These are phyloP conservation scores for Bothriochloa decipiens DNA, from an alignment of 176 grass and related monocot species.

Conservation along the genomic window DNA sequence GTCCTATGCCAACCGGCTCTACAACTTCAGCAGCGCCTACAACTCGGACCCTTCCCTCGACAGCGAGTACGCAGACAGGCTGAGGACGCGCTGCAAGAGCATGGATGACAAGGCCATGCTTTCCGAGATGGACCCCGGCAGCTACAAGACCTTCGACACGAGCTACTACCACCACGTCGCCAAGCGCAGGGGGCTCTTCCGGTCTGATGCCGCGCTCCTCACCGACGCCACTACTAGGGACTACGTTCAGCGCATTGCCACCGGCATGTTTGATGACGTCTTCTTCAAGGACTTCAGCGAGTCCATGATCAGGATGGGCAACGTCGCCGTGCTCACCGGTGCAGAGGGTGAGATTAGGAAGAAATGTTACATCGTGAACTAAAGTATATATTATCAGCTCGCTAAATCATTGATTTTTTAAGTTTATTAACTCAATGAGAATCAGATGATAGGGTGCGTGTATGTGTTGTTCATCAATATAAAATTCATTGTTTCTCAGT, in stretches of 20 bases:
- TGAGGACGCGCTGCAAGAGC: slow-evolving; percentile 54
- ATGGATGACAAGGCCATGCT: slow-evolving; percentile 38
- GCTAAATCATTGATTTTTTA: background rate
- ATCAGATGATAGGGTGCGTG: no score
- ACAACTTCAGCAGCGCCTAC: slow-evolving; percentile 56
- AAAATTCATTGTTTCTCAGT: background rate
- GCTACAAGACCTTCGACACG: slow-evolving; percentile 74
- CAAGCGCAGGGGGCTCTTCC: slow-evolving; percentile 58
- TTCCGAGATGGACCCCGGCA: slow-evolving; percentile 81
- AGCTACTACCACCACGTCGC: slow-evolving; percentile 66
- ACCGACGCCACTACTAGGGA: slow-evolving; percentile 48
- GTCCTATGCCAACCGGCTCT: slow-evolving; percentile 49
- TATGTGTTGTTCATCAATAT: background rate
- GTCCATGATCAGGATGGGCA: slow-evolving; percentile 79
- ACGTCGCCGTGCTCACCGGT: slow-evolving; percentile 58
- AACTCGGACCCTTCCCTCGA: slow-evolving; percentile 59
- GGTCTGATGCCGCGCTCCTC: slow-evolving; percentile 69
- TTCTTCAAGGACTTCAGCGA: slow-evolving; percentile 70
- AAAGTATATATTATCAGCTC: background rate
- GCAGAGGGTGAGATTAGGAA: slow-evolving; percentile 69
- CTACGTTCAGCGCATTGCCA: slow-evolving; percentile 58
- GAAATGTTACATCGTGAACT: slow-evolving; percentile 56
- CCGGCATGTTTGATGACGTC: slow-evolving; percentile 30
- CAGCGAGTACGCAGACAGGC: slow-evolving; percentile 53
- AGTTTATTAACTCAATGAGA: background rate